Evolutionary conservation across 1,284 basidiomycete species (phyloP), one percentile per base, ranked within the genome.

Genomic region (Irpex lacteus): DNA sequence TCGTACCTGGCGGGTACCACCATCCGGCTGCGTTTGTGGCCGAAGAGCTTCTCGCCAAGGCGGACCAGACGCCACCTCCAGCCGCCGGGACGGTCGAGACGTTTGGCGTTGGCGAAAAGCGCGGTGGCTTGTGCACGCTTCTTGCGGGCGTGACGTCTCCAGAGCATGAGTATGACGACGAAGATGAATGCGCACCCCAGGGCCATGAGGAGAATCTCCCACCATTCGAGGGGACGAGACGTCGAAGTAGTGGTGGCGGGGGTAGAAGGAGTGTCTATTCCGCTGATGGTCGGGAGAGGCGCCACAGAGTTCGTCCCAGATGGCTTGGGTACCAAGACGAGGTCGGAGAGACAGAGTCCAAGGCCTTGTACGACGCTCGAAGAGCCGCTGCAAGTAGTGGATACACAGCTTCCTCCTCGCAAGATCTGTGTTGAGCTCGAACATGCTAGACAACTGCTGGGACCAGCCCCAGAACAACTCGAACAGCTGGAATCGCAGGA

Each of bases 191-290:
- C 86, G 72, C 89, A 91, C 5, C 91, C 91, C 37, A 92, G 82
- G 0, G 88, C 80, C 89, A 93, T 92, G 65, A 94, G 82, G 50
- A 92, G 79, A 67, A 92, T 92, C 75, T 93, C 81, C 91, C 92
- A 94, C 90, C 91, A 92, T 65, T 79, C 77, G 9, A 93, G 76
- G 15, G 76, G 67, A 49, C 74, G 76, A 9, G 69, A 67, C 21
- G 71, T 68, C 50, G 66, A 73, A 26, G 52, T 62, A n/a, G 71
- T 74, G n/a, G 70, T 73, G 11, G 74, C 69, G 1, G 73, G 71
- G 9, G 80, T 79, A 3, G 71, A 69, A 21, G 86, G 85, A 13
- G 78, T 74, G 58, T 77, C 73, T 64, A 89, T 74, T 32, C 86
- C 86, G 0, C 85, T 83, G 69, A 86, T 80, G 47, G 81, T 77